Conservation (phyloP, 1,284 basidiomycete genomes). For the Filobasidium uniguttulatum region DNA sequence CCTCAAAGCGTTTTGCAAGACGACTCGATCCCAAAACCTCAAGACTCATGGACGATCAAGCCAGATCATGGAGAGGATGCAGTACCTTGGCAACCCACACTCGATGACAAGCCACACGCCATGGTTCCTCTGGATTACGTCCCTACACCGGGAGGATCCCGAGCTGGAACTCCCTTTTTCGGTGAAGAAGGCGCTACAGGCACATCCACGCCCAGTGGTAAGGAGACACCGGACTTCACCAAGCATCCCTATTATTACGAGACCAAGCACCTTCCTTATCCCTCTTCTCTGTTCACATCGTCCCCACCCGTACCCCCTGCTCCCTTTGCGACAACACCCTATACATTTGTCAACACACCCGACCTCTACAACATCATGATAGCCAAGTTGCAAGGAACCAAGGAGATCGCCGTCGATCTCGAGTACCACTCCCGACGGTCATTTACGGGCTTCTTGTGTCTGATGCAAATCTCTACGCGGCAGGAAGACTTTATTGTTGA, state of each 20-base stretch:
- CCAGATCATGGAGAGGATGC: conserved; percentile 46
- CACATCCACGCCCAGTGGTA: conserved; percentile 3
- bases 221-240: conserved; percentile 13
- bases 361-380: conserved; percentile 51
- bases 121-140: conserved; percentile 53
- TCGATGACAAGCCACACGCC: conserved; percentile 56
- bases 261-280: conserved; percentile 56
- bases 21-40: conserved; percentile 66
- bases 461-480: conserved; percentile 85
- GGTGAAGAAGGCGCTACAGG: conserved; percentile 12
- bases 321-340: conserved; percentile 55
- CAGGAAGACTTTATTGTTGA: conserved; percentile 80
- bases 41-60: conserved; percentile 50
- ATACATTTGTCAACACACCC: conserved; percentile 57
- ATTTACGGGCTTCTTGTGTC: conserved; percentile 74
- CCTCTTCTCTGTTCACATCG: conserved; percentile 50
- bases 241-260: conserved; percentile 73
- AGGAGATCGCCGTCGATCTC: conserved; percentile 82
- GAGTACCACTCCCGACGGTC: conserved; percentile 82
- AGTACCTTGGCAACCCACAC: conserved; percentile 46
- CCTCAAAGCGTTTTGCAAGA: too few relatives aligned
- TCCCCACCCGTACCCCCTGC: conserved; percentile 41
- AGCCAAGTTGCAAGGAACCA: conserved; percentile 48
- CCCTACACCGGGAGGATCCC: conserved; percentile 5
- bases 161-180: conserved; percentile 5